Conservation (phyloP, 2,329 filamentous ascomycete species). For the Stemphylium lycopersici region DNA sequence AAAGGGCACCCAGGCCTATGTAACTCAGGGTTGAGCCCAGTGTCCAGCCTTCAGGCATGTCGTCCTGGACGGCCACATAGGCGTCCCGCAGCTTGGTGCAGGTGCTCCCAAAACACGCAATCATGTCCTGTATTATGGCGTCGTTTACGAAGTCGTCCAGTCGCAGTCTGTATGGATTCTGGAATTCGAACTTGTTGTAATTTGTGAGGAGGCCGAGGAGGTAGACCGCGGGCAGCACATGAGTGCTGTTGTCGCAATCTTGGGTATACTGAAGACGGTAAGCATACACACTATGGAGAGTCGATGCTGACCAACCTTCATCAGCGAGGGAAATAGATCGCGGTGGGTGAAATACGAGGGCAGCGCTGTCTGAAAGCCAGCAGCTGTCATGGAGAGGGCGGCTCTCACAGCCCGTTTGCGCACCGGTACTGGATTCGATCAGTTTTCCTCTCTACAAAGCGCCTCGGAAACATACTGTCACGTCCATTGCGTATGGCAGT, state of each 20-base stretch:
- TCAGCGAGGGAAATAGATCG: conserved; percentile 90
- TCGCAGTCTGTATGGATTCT: conserved; percentile 92
- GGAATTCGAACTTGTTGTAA: conserved; percentile 99
- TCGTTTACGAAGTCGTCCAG: conserved; percentile 97
- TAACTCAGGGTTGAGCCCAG: conserved; percentile 80
- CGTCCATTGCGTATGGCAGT: conserved; percentile 78
- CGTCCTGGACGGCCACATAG: conserved; percentile 87
- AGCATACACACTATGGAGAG: background rate
- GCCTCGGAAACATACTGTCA: conserved; percentile 61
- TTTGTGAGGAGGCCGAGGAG: conserved; percentile 88
- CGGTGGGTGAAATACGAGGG: conserved; percentile 94
- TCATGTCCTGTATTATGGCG: conserved; percentile 79
- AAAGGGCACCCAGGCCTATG: conserved; percentile 80
- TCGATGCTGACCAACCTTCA: conserved; percentile 69
- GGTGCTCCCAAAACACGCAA: conserved; percentile 74
- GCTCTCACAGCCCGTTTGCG: conserved; percentile 81
- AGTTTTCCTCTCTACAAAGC: conserved; percentile 2
- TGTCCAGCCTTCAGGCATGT: conserved; percentile 88
- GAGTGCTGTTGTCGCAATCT: conserved; percentile 69
- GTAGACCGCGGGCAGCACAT: conserved; percentile 74
- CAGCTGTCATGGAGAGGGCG: conserved; percentile 82
- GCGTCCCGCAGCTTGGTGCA: conserved; percentile 71
- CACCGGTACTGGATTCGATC: conserved; percentile 65
- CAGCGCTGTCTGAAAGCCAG: conserved; percentile 94
- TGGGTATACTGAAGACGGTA: conserved; percentile 70